Evolutionary conservation across 1,284 basidiomycete species (phyloP).

Genomic region (Pulveroboletus ridleyi): DNA sequence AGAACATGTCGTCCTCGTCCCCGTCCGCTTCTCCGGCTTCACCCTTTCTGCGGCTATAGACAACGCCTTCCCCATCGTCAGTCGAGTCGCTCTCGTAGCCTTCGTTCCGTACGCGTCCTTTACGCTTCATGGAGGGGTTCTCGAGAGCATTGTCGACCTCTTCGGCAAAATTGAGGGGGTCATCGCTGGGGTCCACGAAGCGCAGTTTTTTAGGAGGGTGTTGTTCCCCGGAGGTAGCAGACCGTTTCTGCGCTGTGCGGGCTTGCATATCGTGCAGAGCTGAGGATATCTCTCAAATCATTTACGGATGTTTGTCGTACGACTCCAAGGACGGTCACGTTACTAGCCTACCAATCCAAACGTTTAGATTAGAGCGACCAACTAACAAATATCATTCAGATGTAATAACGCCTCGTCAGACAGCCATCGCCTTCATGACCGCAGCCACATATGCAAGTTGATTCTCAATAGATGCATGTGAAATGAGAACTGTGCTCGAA

Average conservation of each 20-base stretch:
- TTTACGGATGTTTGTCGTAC: conserved; percentile 31
- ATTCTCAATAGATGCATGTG: conserved; percentile 41
- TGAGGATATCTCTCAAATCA: conserved; percentile 11
- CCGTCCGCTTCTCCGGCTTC: conserved; percentile 49
- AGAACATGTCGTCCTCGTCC: conserved; percentile 93
- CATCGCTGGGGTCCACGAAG: conserved; percentile 79
- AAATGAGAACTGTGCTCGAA: conserved; percentile 40
- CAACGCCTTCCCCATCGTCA: conserved; percentile 91
- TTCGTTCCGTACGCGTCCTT: conserved; percentile 79
- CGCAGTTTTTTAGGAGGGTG: conserved; percentile 73
- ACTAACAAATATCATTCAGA: background rate
- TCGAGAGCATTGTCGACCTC: conserved; percentile 79
- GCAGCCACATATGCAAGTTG: conserved; percentile 41
- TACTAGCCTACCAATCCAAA: background rate
- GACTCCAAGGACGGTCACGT: conserved; percentile 4
- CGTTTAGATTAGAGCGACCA: conserved; percentile 11
- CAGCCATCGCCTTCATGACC: conserved; percentile 33
- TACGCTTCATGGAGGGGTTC: conserved; percentile 58
- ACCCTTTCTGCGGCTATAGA: conserved; percentile 72
- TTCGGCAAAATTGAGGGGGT: conserved; percentile 76
- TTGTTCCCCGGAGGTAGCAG: conserved; percentile 52
- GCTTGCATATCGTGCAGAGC: conserved; percentile 48
- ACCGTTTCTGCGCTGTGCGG: conserved; percentile 60
- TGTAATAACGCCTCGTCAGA: conserved; percentile 14
- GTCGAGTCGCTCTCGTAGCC: conserved; percentile 96